phyloP scores from a whole-genome alignment of 2,329 filamentous ascomycete species.

The Aspergillus pseudoterreus region DNA sequence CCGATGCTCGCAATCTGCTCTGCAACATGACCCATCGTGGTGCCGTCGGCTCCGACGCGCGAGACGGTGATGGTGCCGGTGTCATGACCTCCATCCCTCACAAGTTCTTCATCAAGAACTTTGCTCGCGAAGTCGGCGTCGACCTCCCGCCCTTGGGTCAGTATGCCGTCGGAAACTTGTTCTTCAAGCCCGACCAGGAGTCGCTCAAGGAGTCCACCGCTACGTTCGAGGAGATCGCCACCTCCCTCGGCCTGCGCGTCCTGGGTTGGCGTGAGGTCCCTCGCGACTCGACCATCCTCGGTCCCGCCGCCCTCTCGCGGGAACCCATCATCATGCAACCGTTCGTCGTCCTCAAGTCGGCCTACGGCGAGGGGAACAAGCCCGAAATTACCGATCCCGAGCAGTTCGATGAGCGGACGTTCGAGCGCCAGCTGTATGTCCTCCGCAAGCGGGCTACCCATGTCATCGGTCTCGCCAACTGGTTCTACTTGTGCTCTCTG shows the following conservation, averaged over 20 bases:
- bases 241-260: conserved; percentile 80
- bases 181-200: conserved; percentile 96
- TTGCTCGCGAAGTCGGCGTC: conserved; percentile 83
- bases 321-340: conserved; percentile 95
- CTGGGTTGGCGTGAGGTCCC: conserved; percentile 96
- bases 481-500: conserved; percentile 97
- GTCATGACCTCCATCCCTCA: conserved; percentile 99
- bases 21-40: conserved; percentile 99
- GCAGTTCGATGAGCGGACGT: conserved; percentile 76
- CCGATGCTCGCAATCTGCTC: conserved; percentile 91
- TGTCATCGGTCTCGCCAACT: conserved; percentile 91
- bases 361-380: conserved; percentile 76
- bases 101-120: conserved; percentile 98
- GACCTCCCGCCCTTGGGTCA: conserved; percentile 84
- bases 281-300: conserved; percentile 86
- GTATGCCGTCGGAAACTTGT: conserved; percentile 95
- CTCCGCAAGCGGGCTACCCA: conserved; percentile 93
- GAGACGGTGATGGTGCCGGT: conserved; percentile 96
- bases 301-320: conserved; percentile 85
- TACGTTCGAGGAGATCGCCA: conserved; percentile 91
- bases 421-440: conserved; percentile 91
- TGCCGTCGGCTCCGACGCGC: conserved; percentile 94
- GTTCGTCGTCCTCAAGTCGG: conserved; percentile 82
- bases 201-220: conserved; percentile 84
- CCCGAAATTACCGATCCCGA: conserved; percentile 75